Evolutionary conservation across 306 rosid genomes (phyloP).

Genomic region (Quercus parvula): DNA sequence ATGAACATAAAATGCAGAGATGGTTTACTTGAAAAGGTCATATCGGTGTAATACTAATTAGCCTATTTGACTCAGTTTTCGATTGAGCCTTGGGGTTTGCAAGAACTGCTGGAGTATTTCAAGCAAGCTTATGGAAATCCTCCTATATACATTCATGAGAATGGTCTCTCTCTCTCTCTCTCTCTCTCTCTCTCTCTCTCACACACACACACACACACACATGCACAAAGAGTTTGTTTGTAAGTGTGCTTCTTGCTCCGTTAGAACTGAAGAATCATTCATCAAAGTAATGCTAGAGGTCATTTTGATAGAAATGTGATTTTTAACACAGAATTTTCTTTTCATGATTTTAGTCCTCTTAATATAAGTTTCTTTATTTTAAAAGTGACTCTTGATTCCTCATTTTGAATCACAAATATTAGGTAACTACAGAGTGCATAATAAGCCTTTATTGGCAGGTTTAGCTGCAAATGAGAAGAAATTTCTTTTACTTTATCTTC

Average conservation of each 20-base stretch:
- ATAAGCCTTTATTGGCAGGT: background rate
- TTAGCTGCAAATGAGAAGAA: background rate
- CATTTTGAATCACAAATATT: background rate
- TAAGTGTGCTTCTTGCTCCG: background rate
- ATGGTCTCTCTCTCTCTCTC: slow-evolving; percentile 27
- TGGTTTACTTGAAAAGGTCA: background rate
- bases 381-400: background rate
- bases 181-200: background rate
- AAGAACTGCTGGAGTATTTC: slow-evolving; percentile 24
- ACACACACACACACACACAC: background rate
- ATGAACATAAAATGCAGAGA: background rate
- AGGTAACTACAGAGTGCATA: background rate
- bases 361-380: background rate
- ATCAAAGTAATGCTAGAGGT: background rate
- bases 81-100: slow-evolving; percentile 23
- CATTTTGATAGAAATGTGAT: background rate
- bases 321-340: background rate
- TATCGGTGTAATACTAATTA: background rate
- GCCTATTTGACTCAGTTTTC: slow-evolving; percentile 30
- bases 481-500: background rate
- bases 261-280: background rate
- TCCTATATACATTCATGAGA: slow-evolving; percentile 54
- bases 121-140: slow-evolving; percentile 41
- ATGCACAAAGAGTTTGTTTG: background rate
- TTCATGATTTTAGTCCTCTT: background rate